phyloP scores from a whole-genome alignment of 192 early-diverging fungal species.

The Podila epigama region DNA sequence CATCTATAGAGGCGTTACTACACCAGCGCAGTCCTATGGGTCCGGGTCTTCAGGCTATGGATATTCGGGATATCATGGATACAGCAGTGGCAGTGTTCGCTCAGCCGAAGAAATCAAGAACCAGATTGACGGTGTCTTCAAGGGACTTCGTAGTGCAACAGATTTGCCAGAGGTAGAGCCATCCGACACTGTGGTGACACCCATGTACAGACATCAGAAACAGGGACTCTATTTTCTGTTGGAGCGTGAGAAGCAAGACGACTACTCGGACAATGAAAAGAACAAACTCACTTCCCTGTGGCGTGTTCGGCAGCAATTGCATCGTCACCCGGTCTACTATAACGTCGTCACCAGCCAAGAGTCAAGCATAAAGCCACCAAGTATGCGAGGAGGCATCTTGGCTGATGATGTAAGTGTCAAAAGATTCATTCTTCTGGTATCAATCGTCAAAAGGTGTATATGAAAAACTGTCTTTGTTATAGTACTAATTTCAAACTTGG shows the following conservation, averaged over 20 bases:
- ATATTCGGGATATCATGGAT: conserved; percentile 27
- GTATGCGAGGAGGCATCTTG: conserved; percentile 67
- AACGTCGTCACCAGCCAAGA: conserved; percentile 63
- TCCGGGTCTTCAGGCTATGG: conserved; percentile 6
- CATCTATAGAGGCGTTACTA: conserved; percentile 19
- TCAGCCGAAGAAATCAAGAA: conserved; percentile 51
- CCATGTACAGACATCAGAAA: conserved; percentile 81
- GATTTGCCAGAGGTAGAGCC: conserved; percentile 62
- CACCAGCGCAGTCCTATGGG: conserved; percentile 8
- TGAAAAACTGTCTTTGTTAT: no score
- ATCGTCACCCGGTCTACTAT: conserved; percentile 47
- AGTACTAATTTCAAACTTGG: no score
- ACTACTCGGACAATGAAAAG: conserved; percentile 58
- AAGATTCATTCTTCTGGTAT: neutral
- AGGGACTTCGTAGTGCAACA: conserved; percentile 56
- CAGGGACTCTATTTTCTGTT: conserved; percentile 85
- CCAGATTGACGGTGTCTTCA: conserved; percentile 69
- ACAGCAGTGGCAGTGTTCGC: conserved; percentile 12
- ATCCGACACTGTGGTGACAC: conserved; percentile 51
- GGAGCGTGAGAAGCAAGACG: conserved; percentile 73
- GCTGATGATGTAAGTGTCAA: conserved; percentile 52
- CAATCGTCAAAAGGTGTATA: no score
- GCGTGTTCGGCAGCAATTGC: conserved; percentile 43
- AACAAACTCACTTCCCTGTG: conserved; percentile 51
- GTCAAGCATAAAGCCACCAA: conserved; percentile 49